phyloP scores from a whole-genome alignment of 352 stramenopile species.

The Thraustochytrium sp. region DNA sequence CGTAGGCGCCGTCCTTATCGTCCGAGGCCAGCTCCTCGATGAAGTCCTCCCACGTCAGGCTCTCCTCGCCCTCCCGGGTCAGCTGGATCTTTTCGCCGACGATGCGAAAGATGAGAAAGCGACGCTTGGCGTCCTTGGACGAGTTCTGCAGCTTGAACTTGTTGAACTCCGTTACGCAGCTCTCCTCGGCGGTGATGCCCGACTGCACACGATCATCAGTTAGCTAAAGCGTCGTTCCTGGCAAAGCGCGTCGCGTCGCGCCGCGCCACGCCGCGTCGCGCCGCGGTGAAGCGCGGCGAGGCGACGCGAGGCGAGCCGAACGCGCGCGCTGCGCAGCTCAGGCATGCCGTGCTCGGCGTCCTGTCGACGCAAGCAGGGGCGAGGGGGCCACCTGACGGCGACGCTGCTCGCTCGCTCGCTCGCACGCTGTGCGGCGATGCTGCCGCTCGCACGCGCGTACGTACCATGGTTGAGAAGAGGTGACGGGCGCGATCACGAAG shows the following conservation, averaged over 20 bases:
- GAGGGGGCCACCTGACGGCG: too few relatives aligned
- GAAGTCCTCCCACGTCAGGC: background rate
- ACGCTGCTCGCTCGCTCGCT: too few relatives aligned
- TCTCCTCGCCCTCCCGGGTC: background rate
- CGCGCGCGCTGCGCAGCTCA: too few relatives aligned
- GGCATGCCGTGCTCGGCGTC: too few relatives aligned
- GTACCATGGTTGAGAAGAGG: too few relatives aligned
- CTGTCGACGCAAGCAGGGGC: too few relatives aligned
- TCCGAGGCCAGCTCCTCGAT: background rate
- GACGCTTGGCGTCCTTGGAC: slow-evolving; percentile 24
- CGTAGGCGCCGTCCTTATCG: slow-evolving; percentile 17
- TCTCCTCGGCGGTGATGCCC: slow-evolving; percentile 12
- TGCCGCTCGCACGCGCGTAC: too few relatives aligned
- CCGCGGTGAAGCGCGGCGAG: too few relatives aligned
- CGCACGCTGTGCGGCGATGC: too few relatives aligned
- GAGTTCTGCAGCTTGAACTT: slow-evolving; percentile 44
- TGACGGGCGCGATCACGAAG: too few relatives aligned
- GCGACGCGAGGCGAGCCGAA: too few relatives aligned
- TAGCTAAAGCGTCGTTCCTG: background rate
- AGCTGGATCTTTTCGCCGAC: background rate
- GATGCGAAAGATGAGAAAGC: slow-evolving; percentile 14
- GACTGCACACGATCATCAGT: background rate
- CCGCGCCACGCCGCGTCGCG: background rate
- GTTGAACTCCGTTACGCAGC: slow-evolving; percentile 40
- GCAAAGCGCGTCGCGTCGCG: too few relatives aligned